Base-by-base conservation (phyloP, 441 rosid genomes). In the Dalechampia spathulata region DNA sequence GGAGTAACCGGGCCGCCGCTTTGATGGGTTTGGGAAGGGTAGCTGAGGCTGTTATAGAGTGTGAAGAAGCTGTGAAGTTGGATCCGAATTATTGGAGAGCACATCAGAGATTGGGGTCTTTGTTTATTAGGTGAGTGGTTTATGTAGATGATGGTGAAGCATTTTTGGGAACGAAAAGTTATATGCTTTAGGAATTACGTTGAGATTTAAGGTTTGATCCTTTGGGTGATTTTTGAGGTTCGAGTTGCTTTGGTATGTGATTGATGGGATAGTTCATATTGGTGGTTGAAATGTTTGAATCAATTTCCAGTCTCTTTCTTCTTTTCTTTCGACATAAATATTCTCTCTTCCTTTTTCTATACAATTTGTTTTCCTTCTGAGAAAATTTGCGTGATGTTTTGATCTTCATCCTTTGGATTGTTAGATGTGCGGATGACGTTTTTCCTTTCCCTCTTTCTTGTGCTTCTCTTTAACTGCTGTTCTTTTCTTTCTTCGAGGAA, bases 1-100 rank as follows among this genome's bases (percentile, higher is more conserved):
- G 84, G 65, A 75, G 88, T 55, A 90, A 90, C 48, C 65, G 92
- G 17, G 98, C 92, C 0, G 98, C 98, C 0, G 92, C 92, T 5
- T 77, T 91, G 67, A 83, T 81, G 28, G 78, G 75, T 15, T 69
- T 90, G 39, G 76, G 75, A 36, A 71, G 79, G 53, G 36, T 91
- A 43, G 80, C 68, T 39, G 92, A 87, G 71, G 98, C 95, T 1
- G 82, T 91, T 62, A 82, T 46, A 57, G 98, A 87, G 22, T 87
- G 96, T 52, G 88, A 83, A 65, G 96, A 85, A 52, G 95, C 96
- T 1, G 79, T 89, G 45, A 80, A 78, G 71, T 75, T 78, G 78
- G 92, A 85, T 67, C 88, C 95, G 16, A 66, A 62, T 62, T 87
- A 83, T 72, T 70, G 58, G 58, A 82, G 97, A 62, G 94, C 94